Conservation (phyloP, 495 filamentous ascomycete genomes). For the Penicillium steckii region DNA sequence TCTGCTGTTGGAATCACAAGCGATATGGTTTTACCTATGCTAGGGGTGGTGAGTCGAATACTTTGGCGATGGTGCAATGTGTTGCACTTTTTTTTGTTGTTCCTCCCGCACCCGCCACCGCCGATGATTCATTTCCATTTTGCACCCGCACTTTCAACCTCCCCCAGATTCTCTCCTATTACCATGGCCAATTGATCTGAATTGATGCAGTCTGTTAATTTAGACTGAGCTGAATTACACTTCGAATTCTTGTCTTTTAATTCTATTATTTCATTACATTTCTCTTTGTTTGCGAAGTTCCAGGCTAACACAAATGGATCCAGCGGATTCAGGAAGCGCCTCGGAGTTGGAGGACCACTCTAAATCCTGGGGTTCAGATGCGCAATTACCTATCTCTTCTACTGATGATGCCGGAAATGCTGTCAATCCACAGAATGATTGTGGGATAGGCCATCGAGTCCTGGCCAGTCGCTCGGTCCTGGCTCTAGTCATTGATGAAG, state of each 20-base stretch:
- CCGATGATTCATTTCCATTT: slow-evolving; percentile 18
- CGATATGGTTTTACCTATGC: slow-evolving; percentile 13
- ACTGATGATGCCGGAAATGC: slow-evolving; percentile 8
- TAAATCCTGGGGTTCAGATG: slow-evolving; percentile 40
- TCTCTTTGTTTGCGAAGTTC: no score
- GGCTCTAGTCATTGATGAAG: slow-evolving; percentile 45
- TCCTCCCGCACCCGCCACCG: slow-evolving; percentile 22
- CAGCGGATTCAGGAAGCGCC: slow-evolving; percentile 37
- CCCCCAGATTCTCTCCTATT: not conserved
- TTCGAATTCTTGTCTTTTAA: no score
- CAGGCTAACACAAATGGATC: slow-evolving; percentile 36
- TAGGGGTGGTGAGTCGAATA: slow-evolving; percentile 33
- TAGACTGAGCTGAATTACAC: no score
- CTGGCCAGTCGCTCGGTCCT: slow-evolving; percentile 46
- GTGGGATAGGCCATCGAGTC: slow-evolving; percentile 48
- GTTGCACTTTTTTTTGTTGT: slow-evolving; percentile 3
- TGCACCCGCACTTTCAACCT: not conserved
- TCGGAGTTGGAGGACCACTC: slow-evolving; percentile 42
- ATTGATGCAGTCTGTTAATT: no score
- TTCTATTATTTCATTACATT: no score
- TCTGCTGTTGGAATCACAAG: slow-evolving; percentile 19
- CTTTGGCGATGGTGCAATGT: slow-evolving; percentile 30
- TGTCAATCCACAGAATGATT: slow-evolving; percentile 27
- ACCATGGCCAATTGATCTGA: not conserved
- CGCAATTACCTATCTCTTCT: slow-evolving; percentile 14